Conservation (phyloP, 208 protist genomes). For the Trypanosoma boissoni region DNA sequence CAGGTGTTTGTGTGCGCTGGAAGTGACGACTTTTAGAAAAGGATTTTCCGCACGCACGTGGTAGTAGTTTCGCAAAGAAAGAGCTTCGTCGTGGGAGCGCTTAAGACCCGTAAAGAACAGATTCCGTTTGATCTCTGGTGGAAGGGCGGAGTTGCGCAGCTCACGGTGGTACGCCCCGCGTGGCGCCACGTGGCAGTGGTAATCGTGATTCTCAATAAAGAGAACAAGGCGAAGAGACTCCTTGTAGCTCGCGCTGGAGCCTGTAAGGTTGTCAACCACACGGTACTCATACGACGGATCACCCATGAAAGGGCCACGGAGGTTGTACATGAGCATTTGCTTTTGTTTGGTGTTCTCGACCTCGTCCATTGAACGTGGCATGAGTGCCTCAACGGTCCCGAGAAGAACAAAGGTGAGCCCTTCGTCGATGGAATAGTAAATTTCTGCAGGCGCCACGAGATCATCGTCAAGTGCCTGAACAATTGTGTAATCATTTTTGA, state of each 20-base stretch:
- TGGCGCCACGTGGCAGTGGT: constrained; percentile 78
- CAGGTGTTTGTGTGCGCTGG: constrained; percentile 26
- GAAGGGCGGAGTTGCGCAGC: constrained; percentile 34
- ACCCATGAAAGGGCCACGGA: constrained; percentile 75
- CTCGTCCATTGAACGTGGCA: constrained; percentile 30
- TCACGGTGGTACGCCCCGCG: constrained; percentile 71
- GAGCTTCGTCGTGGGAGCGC: constrained; percentile 35
- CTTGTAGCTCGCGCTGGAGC: constrained; percentile 40
- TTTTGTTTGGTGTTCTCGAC: constrained; percentile 57
- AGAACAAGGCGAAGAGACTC: constrained; percentile 78
- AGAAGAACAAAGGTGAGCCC: constrained; percentile 79
- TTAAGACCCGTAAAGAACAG: constrained; percentile 53
- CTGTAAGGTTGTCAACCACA: constrained; percentile 33
- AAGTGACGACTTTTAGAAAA: constrained; percentile 54
- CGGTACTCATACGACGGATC: constrained; percentile 89
- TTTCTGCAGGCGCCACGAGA: constrained; percentile 65
- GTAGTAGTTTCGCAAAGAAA: constrained; percentile 79
- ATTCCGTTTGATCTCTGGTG: constrained; percentile 45
- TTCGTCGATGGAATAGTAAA: constrained; percentile 82
- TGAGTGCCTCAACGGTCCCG: constrained; percentile 64
- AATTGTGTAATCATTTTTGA: constrained; percentile 83
- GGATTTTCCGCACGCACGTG: constrained; percentile 72
- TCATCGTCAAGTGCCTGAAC: constrained; percentile 76
- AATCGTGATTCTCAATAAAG: constrained; percentile 81
- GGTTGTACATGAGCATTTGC: constrained; percentile 53